Evolutionary conservation across 2,329 filamentous ascomycete species (phyloP), one percentile per base, ranked within the genome.

Genomic region (Sarocladium kiliense): DNA sequence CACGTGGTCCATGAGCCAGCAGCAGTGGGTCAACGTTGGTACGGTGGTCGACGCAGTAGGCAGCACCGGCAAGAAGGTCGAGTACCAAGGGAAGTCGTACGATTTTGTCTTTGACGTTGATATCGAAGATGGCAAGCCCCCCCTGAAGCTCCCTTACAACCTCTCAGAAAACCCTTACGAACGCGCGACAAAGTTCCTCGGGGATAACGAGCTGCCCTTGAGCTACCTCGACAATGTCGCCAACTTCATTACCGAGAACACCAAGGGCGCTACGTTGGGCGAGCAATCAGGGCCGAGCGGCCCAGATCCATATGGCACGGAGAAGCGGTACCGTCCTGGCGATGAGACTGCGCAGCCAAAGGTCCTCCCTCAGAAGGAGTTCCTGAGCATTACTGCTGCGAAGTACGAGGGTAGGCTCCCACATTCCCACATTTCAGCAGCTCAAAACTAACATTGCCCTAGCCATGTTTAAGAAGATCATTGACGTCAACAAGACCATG

Each of bases 21-120:
- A 84, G 53, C 78, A 91, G 67, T 97, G 92, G 92, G 77, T 91
- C 56, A 88, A 87, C 59, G 88, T 97, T 9, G 94, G 94, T n/a
- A 96, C 91, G 0, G 92, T 99, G 0, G 94, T 97, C 11, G 91
- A 96, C 63, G 84, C 91, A 3, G 89, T 88, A 4, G 91, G 88
- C 36, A 95, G 91, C 66, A 90, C 85, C 60, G 89, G 90, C 11
- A 84, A 84, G 57, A 91, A 92, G 72, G 83, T 84, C 7, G 79
- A 86, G 56, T 87, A 93, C 66, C 77, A 89, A 1, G 93, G 93
- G 30, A 84, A 96, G 66, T 89, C 93, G 58, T 99, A 96, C 68
- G 94, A 99, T 67, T 97, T 88, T 64, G 92, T 99, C 6, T 97
- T 97, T 62, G 92, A 97, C 65, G 92, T 97, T 25, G 92, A 96